These are phyloP conservation scores for Cruciata laevipes DNA, from an alignment of 257 asterid genomes.

Conservation along the genomic window DNA sequence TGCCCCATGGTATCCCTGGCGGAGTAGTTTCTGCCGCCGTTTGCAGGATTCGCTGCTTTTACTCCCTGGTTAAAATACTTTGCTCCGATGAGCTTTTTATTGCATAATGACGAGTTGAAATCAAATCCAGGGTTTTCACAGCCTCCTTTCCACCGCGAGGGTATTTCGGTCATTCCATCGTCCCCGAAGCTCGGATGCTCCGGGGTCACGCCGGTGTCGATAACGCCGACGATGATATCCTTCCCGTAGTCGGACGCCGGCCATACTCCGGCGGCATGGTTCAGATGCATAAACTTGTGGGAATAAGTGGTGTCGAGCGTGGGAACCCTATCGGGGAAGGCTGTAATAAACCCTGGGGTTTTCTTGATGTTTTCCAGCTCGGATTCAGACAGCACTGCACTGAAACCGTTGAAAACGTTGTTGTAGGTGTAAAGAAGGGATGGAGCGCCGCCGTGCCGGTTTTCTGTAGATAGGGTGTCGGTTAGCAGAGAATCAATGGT, in stretches of 20 bases:
- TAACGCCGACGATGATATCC: conserved; percentile 38
- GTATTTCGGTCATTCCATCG: conserved; percentile 37
- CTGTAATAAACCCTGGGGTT: conserved; percentile 33
- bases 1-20: conserved; percentile 37
- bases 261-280: conserved; percentile 37
- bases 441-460: background rate
- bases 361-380: conserved; percentile 27
- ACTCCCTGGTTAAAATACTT: conserved; percentile 36
- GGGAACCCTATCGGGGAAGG: conserved; percentile 24
- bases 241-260: conserved; percentile 40
- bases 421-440: conserved; percentile 32
- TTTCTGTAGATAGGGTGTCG: background rate
- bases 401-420: conserved; percentile 41
- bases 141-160: conserved; percentile 38
- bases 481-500: conserved; percentile 20
- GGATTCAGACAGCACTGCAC: conserved; percentile 26
- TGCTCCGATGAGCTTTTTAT: conserved; percentile 41
- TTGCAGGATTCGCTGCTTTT: conserved; percentile 24
- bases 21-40: conserved; percentile 22
- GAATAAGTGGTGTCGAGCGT: conserved; percentile 49
- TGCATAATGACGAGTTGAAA: conserved; percentile 35
- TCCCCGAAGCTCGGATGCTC: conserved; percentile 41
- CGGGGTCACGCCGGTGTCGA: conserved; percentile 50
- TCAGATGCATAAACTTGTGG: conserved; percentile 33
- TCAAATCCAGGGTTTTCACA: conserved; percentile 30